phyloP scores from a whole-genome alignment of 805 yeast species.

The Ogataea degrootiae region DNA sequence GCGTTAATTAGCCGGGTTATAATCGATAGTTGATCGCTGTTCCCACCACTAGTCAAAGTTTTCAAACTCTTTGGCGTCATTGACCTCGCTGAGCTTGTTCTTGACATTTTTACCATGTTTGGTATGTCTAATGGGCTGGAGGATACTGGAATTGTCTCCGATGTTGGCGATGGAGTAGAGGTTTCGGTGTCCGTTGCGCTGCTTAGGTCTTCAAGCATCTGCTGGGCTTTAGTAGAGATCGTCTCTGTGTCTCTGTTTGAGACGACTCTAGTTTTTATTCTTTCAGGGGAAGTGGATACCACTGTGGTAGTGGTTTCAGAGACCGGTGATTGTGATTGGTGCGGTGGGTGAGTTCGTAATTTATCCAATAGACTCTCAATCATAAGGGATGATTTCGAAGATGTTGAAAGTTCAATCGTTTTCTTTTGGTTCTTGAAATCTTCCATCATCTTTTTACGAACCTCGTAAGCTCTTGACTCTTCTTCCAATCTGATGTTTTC shows the following conservation, averaged over 20 bases:
- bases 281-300: not conserved
- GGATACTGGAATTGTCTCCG: not conserved
- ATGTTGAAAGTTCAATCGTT: not conserved
- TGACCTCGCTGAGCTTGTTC: no score
- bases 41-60: constrained; percentile 1
- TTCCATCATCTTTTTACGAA: constrained; percentile 54
- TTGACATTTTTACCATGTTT: no score
- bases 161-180: no score
- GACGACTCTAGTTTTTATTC: not conserved
- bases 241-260: constrained; percentile 13
- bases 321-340: no score
- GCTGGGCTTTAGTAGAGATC: constrained; percentile 17
- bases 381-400: constrained; percentile 6
- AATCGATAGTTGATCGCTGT: constrained; percentile 13
- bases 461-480: constrained; percentile 59
- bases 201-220: constrained; percentile 17
- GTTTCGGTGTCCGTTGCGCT: not conserved
- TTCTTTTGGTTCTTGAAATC: constrained; percentile 20
- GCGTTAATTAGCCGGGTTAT: constrained; percentile 22
- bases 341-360: constrained; percentile 13
- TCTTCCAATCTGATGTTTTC: constrained; percentile 69
- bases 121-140: not conserved
- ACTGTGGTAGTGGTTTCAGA: not conserved
- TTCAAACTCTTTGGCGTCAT: not conserved
- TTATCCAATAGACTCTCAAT: constrained; percentile 22